Conservation (phyloP, 2,329 filamentous ascomycete genomes). For the Penicillium expansum region DNA sequence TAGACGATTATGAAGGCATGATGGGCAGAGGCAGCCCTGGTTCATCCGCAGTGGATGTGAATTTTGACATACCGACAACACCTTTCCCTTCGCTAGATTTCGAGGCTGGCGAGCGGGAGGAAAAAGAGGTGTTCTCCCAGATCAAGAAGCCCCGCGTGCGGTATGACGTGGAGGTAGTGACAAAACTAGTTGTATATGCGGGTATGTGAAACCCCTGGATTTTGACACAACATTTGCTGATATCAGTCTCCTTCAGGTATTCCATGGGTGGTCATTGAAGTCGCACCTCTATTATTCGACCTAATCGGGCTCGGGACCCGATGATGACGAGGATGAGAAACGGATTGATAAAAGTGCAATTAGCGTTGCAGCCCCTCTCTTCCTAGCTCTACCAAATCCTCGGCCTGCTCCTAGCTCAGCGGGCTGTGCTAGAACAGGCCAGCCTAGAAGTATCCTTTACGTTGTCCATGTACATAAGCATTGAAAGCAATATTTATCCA, state of each 20-base stretch:
- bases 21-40: conserved; percentile 64
- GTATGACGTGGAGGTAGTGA: conserved; percentile 98
- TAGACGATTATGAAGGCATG: conserved; percentile 68
- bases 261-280: conserved; percentile 73
- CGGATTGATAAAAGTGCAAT: background rate
- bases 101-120: conserved; percentile 50
- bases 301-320: conserved; percentile 26
- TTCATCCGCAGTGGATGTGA: conserved; percentile 34
- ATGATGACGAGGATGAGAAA: background rate
- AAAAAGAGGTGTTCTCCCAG: conserved; percentile 78
- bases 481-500: conserved; percentile 11
- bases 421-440: conserved; percentile 13
- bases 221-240: conserved; percentile 9
- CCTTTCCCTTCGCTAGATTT: conserved; percentile 30
- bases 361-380: background rate
- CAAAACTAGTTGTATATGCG: conserved; percentile 90
- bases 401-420: conserved; percentile 13
- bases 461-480: conserved; percentile 23
- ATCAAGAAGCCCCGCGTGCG: conserved; percentile 83
- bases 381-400: background rate
- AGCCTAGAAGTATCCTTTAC: conserved; percentile 8
- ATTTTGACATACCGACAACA: conserved; percentile 24
- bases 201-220: conserved; percentile 55
- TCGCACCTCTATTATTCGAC: conserved; percentile 72
- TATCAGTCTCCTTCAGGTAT: conserved; percentile 58